These are phyloP conservation scores for Globisporangium splendens DNA, from an alignment of 352 stramenopile genomes.

Conservation along the genomic window DNA sequence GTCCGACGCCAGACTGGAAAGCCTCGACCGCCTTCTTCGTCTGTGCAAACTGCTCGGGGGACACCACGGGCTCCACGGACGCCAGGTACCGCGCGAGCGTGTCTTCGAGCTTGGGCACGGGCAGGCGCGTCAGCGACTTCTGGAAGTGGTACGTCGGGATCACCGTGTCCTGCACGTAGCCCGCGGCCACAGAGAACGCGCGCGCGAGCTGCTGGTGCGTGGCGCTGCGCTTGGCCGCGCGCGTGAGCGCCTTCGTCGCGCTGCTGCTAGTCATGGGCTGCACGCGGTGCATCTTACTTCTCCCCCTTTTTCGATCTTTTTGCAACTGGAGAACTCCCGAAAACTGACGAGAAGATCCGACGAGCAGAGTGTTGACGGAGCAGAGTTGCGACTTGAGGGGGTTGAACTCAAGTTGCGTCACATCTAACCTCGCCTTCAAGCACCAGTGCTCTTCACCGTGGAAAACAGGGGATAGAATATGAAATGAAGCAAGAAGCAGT, in stretches of 20 bases:
- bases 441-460: no score
- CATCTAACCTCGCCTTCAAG: no score
- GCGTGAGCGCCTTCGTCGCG: background rate
- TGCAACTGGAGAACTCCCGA: slow-evolving; percentile 1
- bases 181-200: slow-evolving; percentile 14
- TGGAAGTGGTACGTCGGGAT: slow-evolving; percentile 90
- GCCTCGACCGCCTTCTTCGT: slow-evolving; percentile 47
- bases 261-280: slow-evolving; percentile 3
- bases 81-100: slow-evolving; percentile 73
- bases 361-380: background rate
- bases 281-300: slow-evolving; percentile 22
- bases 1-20: slow-evolving; percentile 59
- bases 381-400: background rate
- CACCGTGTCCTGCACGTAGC: slow-evolving; percentile 83
- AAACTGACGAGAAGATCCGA: slow-evolving; percentile 11
- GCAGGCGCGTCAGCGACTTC: slow-evolving; percentile 76
- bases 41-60: slow-evolving; percentile 45
- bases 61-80: slow-evolving; percentile 73
- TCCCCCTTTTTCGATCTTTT: background rate
- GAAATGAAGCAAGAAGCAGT: no score
- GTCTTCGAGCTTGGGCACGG: slow-evolving; percentile 87
- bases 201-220: slow-evolving; percentile 4
- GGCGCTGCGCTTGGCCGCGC: background rate
- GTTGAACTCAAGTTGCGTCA: no score
- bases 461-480: no score